Percentiles rank a stretch among this genome's conserved stretches.
Conservation (phyloP, 805 yeast genomes). For the Wickerhamomyces chaumierensis region DNA sequence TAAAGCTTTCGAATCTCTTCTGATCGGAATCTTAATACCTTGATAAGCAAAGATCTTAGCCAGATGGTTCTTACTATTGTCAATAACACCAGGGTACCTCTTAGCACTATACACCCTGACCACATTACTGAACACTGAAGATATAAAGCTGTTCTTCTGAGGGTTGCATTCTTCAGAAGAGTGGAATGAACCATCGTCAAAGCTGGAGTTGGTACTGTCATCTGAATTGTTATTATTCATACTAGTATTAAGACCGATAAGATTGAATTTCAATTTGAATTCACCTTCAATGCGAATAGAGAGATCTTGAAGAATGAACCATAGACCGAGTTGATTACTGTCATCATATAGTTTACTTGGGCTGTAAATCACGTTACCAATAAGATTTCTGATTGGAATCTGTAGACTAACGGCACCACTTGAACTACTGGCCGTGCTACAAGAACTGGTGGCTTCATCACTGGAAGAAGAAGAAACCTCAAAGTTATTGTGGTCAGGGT, state of each 20-base stretch:
- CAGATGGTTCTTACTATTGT: slow-evolving; percentile 22
- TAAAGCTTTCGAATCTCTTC: slow-evolving; percentile 23
- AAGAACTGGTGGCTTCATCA: too few species aligned
- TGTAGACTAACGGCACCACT: slow-evolving; percentile 3
- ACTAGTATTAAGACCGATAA: slow-evolving; percentile 19
- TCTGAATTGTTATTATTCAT: not conserved
- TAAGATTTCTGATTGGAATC: slow-evolving; percentile 25
- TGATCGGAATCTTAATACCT: slow-evolving; percentile 30
- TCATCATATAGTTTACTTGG: slow-evolving; percentile 28
- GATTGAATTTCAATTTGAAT: slow-evolving; percentile 25
- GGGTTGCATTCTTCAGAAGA: not conserved
- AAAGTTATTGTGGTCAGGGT: too few species aligned
- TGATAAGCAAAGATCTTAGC: slow-evolving; percentile 30
- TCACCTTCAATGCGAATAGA: slow-evolving; percentile 32
- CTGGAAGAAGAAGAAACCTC: not conserved
- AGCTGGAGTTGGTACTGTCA: not conserved
- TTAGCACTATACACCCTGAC: slow-evolving; percentile 31
- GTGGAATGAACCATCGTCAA: not conserved
- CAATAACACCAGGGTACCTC: slow-evolving; percentile 34
- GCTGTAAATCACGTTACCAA: slow-evolving; percentile 28
- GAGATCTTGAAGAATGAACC: slow-evolving; percentile 31
- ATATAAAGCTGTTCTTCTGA: too few species aligned
- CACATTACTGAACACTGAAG: slow-evolving; percentile 18
- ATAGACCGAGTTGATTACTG: slow-evolving; percentile 24
- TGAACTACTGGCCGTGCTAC: too few species aligned